A percentile compares a stretch with the other conserved stretches of the same genome.
Evolutionary conservation across 1,139 yeast species (phyloP).

Genomic region (Taiozyma sp.): DNA sequence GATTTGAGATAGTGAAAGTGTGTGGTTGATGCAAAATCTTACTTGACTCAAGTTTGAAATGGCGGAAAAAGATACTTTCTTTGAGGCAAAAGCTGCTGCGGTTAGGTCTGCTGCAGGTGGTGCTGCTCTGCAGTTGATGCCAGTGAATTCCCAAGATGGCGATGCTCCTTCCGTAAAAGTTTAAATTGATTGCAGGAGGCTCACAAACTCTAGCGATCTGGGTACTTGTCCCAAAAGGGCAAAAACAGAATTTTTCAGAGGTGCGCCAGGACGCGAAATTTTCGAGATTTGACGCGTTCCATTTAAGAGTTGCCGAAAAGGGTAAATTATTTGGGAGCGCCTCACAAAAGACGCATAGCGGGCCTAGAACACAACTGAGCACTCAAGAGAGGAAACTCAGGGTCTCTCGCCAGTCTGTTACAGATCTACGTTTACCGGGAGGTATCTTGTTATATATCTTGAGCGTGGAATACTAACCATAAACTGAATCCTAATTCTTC

Average conservation of each 20-base stretch:
- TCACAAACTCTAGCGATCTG: background rate
- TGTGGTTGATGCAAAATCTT: background rate
- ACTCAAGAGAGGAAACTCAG: too few species aligned
- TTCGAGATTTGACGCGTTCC: background rate
- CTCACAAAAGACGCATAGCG: background rate
- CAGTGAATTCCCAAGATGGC: background rate
- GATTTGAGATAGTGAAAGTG: background rate
- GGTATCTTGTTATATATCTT: too few species aligned
- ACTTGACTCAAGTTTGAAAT: background rate
- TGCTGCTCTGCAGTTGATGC: background rate
- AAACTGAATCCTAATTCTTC: too few species aligned
- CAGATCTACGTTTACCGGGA: too few species aligned
- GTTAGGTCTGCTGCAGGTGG: background rate
- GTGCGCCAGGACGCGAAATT: background rate
- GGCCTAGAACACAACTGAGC: background rate
- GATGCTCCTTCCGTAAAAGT: background rate
- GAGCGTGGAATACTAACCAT: too few species aligned
- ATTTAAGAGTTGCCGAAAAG: background rate
- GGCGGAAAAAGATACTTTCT: background rate
- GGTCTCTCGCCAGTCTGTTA: too few species aligned
- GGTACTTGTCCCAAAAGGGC: background rate
- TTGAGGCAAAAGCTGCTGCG: background rate
- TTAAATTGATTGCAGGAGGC: background rate
- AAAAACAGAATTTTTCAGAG: background rate
- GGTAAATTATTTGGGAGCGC: background rate